Conservation (phyloP, 2,329 filamentous ascomycete genomes). For the Hypoxylon sp. region DNA sequence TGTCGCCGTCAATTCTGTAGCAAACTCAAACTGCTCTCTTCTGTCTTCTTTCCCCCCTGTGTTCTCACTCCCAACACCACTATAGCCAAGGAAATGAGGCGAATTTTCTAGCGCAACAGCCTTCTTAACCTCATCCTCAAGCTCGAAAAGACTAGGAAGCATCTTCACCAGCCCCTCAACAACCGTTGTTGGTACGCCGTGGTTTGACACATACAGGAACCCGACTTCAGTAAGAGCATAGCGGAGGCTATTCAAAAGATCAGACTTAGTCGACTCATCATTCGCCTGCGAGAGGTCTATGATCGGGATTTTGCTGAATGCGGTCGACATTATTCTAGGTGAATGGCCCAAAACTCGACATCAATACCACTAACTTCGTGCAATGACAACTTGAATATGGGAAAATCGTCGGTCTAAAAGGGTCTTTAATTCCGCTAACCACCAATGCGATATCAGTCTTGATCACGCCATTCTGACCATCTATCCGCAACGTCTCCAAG, state of each 20-base stretch:
- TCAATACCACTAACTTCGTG: neutral
- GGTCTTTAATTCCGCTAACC: neutral
- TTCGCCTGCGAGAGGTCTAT: slow-evolving; percentile 61
- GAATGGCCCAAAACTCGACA: neutral
- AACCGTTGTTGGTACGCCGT: slow-evolving; percentile 55
- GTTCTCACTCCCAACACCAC: slow-evolving; percentile 64
- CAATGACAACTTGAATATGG: slow-evolving; percentile 9
- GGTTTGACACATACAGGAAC: slow-evolving; percentile 65
- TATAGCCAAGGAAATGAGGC: slow-evolving; percentile 72
- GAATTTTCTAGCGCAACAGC: slow-evolving; percentile 62
- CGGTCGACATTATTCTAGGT: slow-evolving; percentile 29
- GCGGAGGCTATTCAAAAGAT: slow-evolving; percentile 58
- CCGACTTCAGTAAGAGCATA: slow-evolving; percentile 63
- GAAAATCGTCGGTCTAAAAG: slow-evolving; percentile 6
- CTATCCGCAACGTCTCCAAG: slow-evolving; percentile 27
- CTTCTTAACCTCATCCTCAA: slow-evolving; percentile 54
- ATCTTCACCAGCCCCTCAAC: slow-evolving; percentile 54
- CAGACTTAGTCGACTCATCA: slow-evolving; percentile 50
- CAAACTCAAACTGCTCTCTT: slow-evolving; percentile 71
- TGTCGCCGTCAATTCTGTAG: slow-evolving; percentile 62
- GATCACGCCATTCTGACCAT: slow-evolving; percentile 33
- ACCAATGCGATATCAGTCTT: slow-evolving; percentile 18
- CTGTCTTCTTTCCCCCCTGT: slow-evolving; percentile 65
- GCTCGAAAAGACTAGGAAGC: slow-evolving; percentile 59
- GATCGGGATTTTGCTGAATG: slow-evolving; percentile 59